Evolutionary conservation across 805 yeast genomes (phyloP).

Genomic region (Ogataea salicorniae): DNA sequence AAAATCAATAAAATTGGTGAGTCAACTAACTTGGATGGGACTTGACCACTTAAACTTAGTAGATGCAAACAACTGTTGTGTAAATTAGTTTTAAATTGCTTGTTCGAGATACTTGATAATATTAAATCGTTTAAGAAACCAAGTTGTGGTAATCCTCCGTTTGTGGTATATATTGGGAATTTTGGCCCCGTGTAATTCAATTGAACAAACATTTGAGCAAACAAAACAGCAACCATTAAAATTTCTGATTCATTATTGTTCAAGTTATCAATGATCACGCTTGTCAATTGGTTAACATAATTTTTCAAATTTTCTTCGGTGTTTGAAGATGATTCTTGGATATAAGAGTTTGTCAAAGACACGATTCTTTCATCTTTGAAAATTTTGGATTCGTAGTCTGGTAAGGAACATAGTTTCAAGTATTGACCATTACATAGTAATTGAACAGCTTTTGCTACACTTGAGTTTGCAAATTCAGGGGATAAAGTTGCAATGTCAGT

Average conservation of each 20-base stretch:
- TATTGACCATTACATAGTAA: slow-evolving; percentile 27
- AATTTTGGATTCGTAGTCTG: slow-evolving; percentile 6
- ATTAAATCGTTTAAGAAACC: slow-evolving; percentile 6
- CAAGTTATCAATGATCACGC: slow-evolving; percentile 3
- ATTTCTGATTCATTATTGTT: slow-evolving; percentile 1
- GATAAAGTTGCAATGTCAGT: slow-evolving; percentile 1
- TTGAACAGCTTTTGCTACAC: slow-evolving; percentile 2
- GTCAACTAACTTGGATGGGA: slow-evolving; percentile 57
- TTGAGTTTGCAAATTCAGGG: not conserved
- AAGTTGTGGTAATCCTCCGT: not conserved
- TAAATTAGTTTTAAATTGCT: not conserved
- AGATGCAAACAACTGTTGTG: slow-evolving; percentile 5
- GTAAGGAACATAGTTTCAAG: slow-evolving; percentile 11
- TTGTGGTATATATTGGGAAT: slow-evolving; percentile 29
- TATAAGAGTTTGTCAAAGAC: slow-evolving; percentile 1
- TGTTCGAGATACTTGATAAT: not conserved
- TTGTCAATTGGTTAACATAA: slow-evolving; percentile 2
- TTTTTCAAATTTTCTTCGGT: not conserved
- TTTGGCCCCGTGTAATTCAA: slow-evolving; percentile 82
- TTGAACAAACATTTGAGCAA: slow-evolving; percentile 67
- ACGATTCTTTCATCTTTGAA: slow-evolving; percentile 11
- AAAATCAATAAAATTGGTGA: slow-evolving; percentile 43
- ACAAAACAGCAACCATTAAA: slow-evolving; percentile 45
- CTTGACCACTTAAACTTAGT: slow-evolving; percentile 46
- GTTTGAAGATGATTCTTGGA: not conserved